phyloP scores from a whole-genome alignment of 1,139 yeast genomes.

The Blastobotrys aristatus region DNA sequence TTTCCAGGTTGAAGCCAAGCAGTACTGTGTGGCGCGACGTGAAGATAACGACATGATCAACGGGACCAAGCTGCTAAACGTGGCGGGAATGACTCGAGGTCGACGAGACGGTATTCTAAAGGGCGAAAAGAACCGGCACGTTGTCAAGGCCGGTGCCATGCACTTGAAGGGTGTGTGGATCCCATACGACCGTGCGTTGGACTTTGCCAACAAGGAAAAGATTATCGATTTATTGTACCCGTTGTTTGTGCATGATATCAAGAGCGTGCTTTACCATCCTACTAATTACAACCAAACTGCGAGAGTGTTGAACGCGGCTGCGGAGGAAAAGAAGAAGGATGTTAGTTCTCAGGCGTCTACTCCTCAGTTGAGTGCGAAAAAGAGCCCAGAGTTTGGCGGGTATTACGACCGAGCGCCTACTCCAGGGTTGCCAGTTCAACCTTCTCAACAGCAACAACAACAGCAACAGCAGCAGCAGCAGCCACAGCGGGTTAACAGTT shows the following conservation, averaged over 20 bases:
- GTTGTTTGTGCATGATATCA: slow-evolving; percentile 79
- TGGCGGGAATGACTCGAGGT: slow-evolving; percentile 90
- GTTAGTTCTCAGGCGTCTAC: slow-evolving; percentile 20
- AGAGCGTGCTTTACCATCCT: slow-evolving; percentile 35
- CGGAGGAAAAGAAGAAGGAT: slow-evolving; percentile 29
- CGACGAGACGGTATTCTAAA: slow-evolving; percentile 88
- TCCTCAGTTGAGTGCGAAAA: too few species aligned
- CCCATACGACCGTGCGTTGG: slow-evolving; percentile 85
- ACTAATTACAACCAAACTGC: slow-evolving; percentile 34
- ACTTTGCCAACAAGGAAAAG: slow-evolving; percentile 82
- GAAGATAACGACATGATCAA: slow-evolving; percentile 90
- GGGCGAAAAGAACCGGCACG: slow-evolving; percentile 80
- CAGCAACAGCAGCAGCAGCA: slow-evolving; percentile 4
- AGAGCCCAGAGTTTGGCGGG: too few species aligned
- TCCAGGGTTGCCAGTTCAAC: too few species aligned
- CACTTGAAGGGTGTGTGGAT: slow-evolving; percentile 96
- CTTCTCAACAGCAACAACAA: slow-evolving; percentile 17
- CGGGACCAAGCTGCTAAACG: slow-evolving; percentile 87
- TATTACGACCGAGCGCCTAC: too few species aligned
- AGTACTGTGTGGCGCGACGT: slow-evolving; percentile 82
- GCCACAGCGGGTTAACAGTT: background rate
- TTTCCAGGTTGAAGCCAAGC: slow-evolving; percentile 88
- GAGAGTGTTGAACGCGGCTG: slow-evolving; percentile 37
- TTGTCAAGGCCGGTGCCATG: slow-evolving; percentile 93
- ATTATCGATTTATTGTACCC: slow-evolving; percentile 81